A percentile compares a stretch with the other conserved stretches of the same genome.
phyloP scores from a whole-genome alignment of 768 basidiomycete species.

The Kwoniella sp. region DNA sequence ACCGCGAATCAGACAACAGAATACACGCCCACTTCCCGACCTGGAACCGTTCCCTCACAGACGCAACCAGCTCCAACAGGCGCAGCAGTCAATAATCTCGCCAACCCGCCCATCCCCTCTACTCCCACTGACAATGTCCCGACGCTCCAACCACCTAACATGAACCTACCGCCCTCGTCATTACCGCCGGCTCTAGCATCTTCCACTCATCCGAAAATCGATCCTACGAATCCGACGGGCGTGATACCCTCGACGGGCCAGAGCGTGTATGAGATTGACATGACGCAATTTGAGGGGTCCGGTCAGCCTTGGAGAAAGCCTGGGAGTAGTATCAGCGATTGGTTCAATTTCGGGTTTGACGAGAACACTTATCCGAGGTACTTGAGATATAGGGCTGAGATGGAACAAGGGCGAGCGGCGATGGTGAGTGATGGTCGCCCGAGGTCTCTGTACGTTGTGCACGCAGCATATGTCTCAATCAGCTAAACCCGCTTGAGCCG shows the following conservation, averaged over 20 bases:
- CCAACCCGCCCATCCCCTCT: slow-evolving; percentile 36
- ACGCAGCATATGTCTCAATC: background rate
- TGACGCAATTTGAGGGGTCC: slow-evolving; percentile 62
- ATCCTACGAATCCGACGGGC: slow-evolving; percentile 72
- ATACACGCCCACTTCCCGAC: slow-evolving; percentile 50
- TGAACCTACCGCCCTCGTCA: slow-evolving; percentile 43
- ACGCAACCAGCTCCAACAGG: slow-evolving; percentile 2
- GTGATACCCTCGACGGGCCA: slow-evolving; percentile 59
- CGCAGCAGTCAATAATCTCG: slow-evolving; percentile 15
- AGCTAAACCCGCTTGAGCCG: background rate
- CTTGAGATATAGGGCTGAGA: slow-evolving; percentile 51
- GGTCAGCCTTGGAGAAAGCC: slow-evolving; percentile 88
- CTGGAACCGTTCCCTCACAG: slow-evolving; percentile 7
- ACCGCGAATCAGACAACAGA: slow-evolving; percentile 49
- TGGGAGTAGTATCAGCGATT: slow-evolving; percentile 91
- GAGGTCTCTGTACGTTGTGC: background rate
- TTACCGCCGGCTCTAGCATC: slow-evolving; percentile 51
- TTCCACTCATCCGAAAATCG: slow-evolving; percentile 74
- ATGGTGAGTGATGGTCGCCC: slow-evolving; percentile 35
- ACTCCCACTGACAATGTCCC: slow-evolving; percentile 33
- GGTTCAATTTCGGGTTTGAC: slow-evolving; percentile 99
- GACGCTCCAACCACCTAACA: slow-evolving; percentile 29
- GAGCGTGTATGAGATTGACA: slow-evolving; percentile 77
- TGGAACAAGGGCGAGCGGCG: slow-evolving; percentile 49
- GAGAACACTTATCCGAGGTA: slow-evolving; percentile 95